Evolutionary conservation across 2,329 filamentous ascomycete genomes (phyloP).

Genomic region (Zarea fungicola): DNA sequence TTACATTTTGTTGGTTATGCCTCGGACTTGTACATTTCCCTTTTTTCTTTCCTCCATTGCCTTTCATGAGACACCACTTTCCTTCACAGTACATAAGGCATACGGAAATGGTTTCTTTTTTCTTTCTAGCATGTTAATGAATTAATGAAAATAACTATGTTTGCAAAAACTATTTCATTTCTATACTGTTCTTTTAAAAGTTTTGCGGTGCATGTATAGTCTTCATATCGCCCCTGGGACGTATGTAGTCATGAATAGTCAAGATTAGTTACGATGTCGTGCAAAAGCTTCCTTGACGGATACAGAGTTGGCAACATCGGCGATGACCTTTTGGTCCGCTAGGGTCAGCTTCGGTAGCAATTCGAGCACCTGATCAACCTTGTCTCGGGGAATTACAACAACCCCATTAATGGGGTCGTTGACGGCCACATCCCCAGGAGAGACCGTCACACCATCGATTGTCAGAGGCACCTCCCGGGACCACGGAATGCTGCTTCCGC

Average conservation of each 20-base stretch:
- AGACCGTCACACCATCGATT: conserved; percentile 37
- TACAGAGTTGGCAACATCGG: conserved; percentile 57
- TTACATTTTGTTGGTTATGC: background rate
- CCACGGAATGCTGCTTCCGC: conserved; percentile 51
- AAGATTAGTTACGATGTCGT: conserved; percentile 39
- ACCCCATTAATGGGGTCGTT: conserved; percentile 65
- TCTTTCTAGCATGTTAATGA: conserved; percentile 35
- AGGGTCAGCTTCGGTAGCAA: conserved; percentile 46
- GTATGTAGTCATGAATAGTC: too few species aligned
- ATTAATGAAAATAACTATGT: conserved; percentile 24
- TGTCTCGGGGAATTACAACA: conserved; percentile 59
- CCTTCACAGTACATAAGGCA: conserved; percentile 6
- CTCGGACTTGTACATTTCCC: conserved; percentile 3
- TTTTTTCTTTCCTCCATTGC: conserved; percentile 10
- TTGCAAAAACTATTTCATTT: too few species aligned
- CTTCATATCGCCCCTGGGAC: too few species aligned
- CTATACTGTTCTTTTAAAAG: too few species aligned
- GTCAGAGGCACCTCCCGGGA: conserved; percentile 42
- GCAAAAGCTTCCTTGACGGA: conserved; percentile 63
- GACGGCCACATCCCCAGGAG: conserved; percentile 62
- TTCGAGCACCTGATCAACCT: conserved; percentile 55
- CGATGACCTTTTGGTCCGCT: conserved; percentile 57
- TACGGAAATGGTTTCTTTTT: conserved; percentile 17
- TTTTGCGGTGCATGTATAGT: too few species aligned
- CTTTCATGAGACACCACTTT: conserved; percentile 1